Base-by-base conservation (phyloP, 139 green algal genomes). In the Tetraselmis chui region DNA sequence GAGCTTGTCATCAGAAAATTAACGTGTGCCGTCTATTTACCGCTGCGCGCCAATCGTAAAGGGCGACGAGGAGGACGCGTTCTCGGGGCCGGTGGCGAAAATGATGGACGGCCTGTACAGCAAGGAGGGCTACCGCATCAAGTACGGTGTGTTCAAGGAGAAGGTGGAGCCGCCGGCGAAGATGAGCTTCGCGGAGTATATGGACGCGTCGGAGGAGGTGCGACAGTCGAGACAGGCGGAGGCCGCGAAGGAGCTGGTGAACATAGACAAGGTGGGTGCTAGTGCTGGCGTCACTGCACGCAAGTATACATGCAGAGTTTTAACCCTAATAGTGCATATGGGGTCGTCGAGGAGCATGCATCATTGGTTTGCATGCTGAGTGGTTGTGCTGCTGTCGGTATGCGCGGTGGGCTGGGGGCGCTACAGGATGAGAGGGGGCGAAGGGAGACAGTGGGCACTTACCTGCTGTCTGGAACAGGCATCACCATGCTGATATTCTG, bases 261-360 rank as follows among this genome's bases (percentile, higher is more conserved):
- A 83, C 79, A 83, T 83, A 2, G 79, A 83, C 45, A 67, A 67
- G 45, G 45, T 67, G 45, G n/a, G n/a, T n/a, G n/a, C n/a, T n/a
- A n/a, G n/a, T n/a, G n/a, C n/a, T n/a, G n/a, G n/a, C n/a, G n/a
- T n/a, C n/a, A n/a, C n/a, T n/a, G n/a, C n/a, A n/a, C n/a, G n/a
- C n/a, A n/a, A n/a, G n/a, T n/a, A n/a, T n/a, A n/a, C n/a, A n/a
- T n/a, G n/a, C n/a, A n/a, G n/a, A n/a, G n/a, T n/a, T n/a, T n/a
- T n/a, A n/a, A n/a, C n/a, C n/a, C n/a, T n/a, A n/a, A n/a, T n/a
- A n/a, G n/a, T n/a, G n/a, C n/a, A n/a, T n/a, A n/a, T n/a, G n/a
- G n/a, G n/a, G n/a, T n/a, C n/a, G n/a, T n/a, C n/a, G n/a, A n/a
- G n/a, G n/a, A n/a, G n/a, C n/a, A n/a, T n/a, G n/a, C n/a, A n/a